These are phyloP conservation scores for Alternaria infectoria DNA, from an alignment of 2,329 filamentous ascomycete species.

Conservation along the genomic window DNA sequence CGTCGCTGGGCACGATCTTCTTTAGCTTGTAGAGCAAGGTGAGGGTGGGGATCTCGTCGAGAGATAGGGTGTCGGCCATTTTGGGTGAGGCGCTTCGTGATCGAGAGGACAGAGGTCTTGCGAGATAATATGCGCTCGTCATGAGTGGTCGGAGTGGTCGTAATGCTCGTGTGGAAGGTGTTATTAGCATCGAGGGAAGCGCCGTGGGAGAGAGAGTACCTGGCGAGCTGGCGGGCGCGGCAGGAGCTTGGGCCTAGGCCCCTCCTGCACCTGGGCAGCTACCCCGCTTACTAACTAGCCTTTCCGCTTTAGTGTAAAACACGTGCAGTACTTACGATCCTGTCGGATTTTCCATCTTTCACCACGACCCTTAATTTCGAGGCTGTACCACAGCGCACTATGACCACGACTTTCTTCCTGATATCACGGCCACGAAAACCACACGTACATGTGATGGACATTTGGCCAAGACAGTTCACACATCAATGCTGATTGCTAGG, in stretches of 20 bases:
- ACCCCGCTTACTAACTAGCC: not conserved
- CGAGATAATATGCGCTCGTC: conserved; percentile 34
- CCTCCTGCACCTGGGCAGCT: not conserved
- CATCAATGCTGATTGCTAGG: too few species aligned
- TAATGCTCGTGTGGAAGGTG: not conserved
- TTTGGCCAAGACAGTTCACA: too few species aligned
- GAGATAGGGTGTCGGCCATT: conserved; percentile 32
- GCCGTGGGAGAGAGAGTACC: not conserved
- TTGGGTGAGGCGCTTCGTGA: not conserved
- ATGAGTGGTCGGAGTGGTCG: conserved; percentile 14
- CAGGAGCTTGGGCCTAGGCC: conserved; percentile 8
- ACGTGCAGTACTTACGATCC: not conserved
- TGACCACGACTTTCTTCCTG: too few species aligned
- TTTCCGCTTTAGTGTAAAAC: not conserved
- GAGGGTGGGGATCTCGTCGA: conserved; percentile 67
- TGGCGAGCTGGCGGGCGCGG: not conserved
- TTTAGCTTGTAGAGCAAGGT: conserved; percentile 69
- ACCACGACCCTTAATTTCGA: not conserved
- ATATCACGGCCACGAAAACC: too few species aligned
- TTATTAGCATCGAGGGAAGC: conserved; percentile 1
- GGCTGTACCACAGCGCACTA: too few species aligned
- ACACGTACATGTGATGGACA: too few species aligned
- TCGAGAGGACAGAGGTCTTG: conserved; percentile 17
- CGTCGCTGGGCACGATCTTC: conserved; percentile 50
- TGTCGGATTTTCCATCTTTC: not conserved